Evolutionary conservation across 768 basidiomycete species (phyloP), one percentile per base, ranked within the genome.

Genomic region (Xanthoconium purpureum): DNA sequence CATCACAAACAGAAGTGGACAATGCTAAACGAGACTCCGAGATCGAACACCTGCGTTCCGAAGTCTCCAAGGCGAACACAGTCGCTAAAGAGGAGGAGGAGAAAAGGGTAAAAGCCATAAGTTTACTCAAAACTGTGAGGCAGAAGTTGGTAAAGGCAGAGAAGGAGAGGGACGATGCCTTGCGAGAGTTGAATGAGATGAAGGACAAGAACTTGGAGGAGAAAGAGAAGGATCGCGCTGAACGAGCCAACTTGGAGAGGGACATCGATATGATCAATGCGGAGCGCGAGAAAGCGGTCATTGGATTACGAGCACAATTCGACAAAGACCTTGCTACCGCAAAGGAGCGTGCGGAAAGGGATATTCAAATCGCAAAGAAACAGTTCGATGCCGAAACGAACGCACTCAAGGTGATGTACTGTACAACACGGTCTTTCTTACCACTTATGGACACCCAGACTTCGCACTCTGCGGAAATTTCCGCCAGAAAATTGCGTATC

Each of bases 91-190:
- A 98, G 58, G 97, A 98, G 68, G 97, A 98, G 71, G 97, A 99
- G 73, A 98, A 99, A 73, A 85, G 96, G 13, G 84, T 86, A 18
- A 99, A 98, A 66, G 95, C 95, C 0, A 89, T 98, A 61, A 88
- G 86, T 49, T 74, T 98, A 29, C 77, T 99, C 55, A 98, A 98
- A 74, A 94, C 94, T 2, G 91, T 98, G n/a, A 77, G 97, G 53
- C 88, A 94, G 73, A 99, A 98, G 71, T 76, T 96, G n/a, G 92
- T 98, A 30, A 98, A 94, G 67, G 87, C 93, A 6, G 96, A 98
- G 73, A 94, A 94, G 76, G 94, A 96, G 24, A 84, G 84, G 63
- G 94, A 98, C 37, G 94, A 96, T 56, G 77, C 81, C 0, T 56
- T 81, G 48, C 85, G 80, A 65, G 89, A 91, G 61, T 65, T 77